Evolutionary conservation across 805 yeast genomes (phyloP).

Genomic region (Candida maesae): DNA sequence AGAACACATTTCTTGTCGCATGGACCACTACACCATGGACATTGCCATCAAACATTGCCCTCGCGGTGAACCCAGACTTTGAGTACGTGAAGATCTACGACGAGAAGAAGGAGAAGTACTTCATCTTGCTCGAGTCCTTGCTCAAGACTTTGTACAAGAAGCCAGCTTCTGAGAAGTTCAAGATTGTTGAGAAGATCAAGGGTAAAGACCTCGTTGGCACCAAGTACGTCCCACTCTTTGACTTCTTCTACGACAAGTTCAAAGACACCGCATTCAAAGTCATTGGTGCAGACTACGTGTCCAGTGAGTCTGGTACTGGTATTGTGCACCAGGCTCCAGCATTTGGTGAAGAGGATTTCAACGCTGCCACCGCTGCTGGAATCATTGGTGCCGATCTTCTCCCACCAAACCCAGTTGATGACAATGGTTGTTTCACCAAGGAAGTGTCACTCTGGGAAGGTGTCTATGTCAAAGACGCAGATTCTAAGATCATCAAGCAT

Average conservation of each 20-base stretch:
- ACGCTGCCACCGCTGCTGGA: conserved; percentile 72
- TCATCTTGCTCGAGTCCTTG: conserved; percentile 79
- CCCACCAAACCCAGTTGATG: conserved; percentile 96
- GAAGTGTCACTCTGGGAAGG: conserved; percentile 78
- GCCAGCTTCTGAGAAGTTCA: conserved; percentile 85
- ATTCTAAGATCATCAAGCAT: conserved; percentile 80
- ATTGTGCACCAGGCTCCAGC: conserved; percentile 98
- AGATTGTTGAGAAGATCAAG: conserved; percentile 71
- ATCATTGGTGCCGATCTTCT: conserved; percentile 61
- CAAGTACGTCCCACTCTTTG: conserved; percentile 79
- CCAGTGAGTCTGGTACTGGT: conserved; percentile 97
- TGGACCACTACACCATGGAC: conserved; percentile 99
- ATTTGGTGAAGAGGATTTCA: conserved; percentile 98
- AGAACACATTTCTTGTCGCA: conserved; percentile 81
- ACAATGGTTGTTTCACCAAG: conserved; percentile 76
- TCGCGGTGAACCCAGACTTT: conserved; percentile 86
- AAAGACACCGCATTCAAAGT: conserved; percentile 80
- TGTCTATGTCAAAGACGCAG: conserved; percentile 92
- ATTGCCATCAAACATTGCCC: conserved; percentile 86
- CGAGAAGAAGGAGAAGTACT: conserved; percentile 78
- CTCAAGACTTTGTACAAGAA: conserved; percentile 86
- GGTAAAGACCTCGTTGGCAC: conserved; percentile 80
- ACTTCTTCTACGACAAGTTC: conserved; percentile 73
- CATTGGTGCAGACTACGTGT: conserved; percentile 77
- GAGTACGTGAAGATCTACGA: conserved; percentile 92